Evolutionary conservation across 768 basidiomycete species (phyloP).

Genomic region (Trametes villosa): DNA sequence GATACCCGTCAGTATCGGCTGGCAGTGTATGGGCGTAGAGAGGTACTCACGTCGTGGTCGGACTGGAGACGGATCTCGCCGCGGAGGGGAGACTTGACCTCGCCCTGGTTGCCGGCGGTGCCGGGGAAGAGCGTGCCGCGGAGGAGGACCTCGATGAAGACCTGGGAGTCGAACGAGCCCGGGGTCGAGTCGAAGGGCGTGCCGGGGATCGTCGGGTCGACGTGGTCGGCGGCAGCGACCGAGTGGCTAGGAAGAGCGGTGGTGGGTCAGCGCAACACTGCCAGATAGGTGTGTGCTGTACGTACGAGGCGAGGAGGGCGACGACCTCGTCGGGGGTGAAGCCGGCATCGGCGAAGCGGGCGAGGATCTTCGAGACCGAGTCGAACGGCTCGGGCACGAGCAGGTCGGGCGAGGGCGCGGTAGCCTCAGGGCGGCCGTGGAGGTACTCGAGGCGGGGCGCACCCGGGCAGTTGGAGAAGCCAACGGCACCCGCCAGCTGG

Average conservation of each 20-base stretch:
- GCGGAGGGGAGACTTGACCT: constrained; percentile 32
- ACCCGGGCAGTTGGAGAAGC: constrained; percentile 34
- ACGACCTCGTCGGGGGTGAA: constrained; percentile 31
- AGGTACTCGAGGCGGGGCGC: constrained; percentile 33
- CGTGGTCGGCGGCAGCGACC: constrained; percentile 31
- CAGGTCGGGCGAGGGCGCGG: constrained; percentile 10
- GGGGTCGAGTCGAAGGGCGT: constrained; percentile 30
- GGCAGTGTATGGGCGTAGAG: neutral
- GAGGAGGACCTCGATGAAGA: constrained; percentile 31
- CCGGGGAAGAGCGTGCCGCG: constrained; percentile 32
- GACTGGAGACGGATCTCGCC: constrained; percentile 37
- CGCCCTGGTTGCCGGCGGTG: constrained; percentile 29
- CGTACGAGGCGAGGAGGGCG: constrained; percentile 29
- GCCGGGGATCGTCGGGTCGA: constrained; percentile 27
- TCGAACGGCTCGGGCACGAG: constrained; percentile 27
- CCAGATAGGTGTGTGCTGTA: neutral
- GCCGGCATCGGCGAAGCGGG: constrained; percentile 30
- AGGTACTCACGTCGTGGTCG: constrained; percentile 24
- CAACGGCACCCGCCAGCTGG: constrained; percentile 35
- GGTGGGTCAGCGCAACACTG: neutral
- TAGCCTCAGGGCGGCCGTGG: constrained; percentile 9
- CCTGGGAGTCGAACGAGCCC: constrained; percentile 25
- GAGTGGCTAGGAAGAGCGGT: constrained; percentile 23
- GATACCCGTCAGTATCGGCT: neutral
- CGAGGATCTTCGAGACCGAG: constrained; percentile 29